These are phyloP conservation scores for Butyriboletus appendiculatus DNA, from an alignment of 1,284 basidiomycete genomes.

Conservation along the genomic window DNA sequence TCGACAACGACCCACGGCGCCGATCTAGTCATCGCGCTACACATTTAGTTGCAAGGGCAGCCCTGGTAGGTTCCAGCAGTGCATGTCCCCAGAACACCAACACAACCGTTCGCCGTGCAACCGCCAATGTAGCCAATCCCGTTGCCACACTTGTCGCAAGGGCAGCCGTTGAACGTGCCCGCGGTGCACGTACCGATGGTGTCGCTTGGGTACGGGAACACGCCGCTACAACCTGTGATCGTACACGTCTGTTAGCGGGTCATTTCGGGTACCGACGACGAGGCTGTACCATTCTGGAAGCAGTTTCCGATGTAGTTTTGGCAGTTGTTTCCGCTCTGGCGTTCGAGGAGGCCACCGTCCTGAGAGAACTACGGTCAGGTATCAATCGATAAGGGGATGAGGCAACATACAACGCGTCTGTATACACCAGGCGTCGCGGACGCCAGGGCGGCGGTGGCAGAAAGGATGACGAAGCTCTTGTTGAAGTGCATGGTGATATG, in stretches of 20 bases:
- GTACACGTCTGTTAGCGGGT: background rate
- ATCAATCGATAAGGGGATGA: too few species aligned
- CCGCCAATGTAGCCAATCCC: background rate
- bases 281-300: background rate
- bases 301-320: background rate
- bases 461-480: conserved; percentile 2
- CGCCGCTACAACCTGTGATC: background rate
- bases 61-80: background rate
- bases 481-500: background rate
- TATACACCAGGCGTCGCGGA: conserved; percentile 4
- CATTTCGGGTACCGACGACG: background rate
- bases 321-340: conserved; percentile 1
- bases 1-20: background rate
- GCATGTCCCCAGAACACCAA: background rate
- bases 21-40: background rate
- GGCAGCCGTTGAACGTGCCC: background rate
- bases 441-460: background rate
- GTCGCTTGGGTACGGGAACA: background rate
- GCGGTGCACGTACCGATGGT: background rate
- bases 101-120: background rate
- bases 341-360: background rate
- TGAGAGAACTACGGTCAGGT: background rate
- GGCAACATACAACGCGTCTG: conserved; percentile 3
- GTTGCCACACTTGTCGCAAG: conserved; percentile 3
- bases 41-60: background rate